Conservation (phyloP, 1,139 yeast species). For the Groenewaldozyma auringiensis region DNA sequence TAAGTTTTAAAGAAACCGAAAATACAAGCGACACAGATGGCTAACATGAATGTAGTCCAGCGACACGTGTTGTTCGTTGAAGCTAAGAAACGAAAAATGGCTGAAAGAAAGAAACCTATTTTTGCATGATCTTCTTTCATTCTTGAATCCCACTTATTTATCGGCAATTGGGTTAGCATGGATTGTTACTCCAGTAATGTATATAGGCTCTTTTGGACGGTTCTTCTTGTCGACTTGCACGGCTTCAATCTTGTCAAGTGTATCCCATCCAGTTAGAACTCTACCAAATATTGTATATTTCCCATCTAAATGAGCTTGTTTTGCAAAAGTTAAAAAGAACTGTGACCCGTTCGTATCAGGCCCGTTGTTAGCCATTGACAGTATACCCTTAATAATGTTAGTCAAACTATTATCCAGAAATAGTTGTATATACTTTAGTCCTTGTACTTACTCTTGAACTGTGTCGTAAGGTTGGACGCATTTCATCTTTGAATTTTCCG, state of each 20-base stretch:
- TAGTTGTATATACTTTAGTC: background rate
- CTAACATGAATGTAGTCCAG: slow-evolving; percentile 37
- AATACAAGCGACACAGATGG: slow-evolving; percentile 9
- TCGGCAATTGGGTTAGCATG: slow-evolving; percentile 36
- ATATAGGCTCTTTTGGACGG: slow-evolving; percentile 35
- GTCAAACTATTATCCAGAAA: background rate
- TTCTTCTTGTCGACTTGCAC: slow-evolving; percentile 35
- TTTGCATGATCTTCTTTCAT: slow-evolving; percentile 18
- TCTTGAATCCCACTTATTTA: no score
- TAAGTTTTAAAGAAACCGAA: slow-evolving; percentile 19
- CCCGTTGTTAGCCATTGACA: slow-evolving; percentile 42
- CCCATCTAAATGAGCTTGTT: slow-evolving; percentile 43
- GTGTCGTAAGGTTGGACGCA: slow-evolving; percentile 37
- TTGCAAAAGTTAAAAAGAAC: slow-evolving; percentile 37
- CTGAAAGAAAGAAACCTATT: slow-evolving; percentile 42
- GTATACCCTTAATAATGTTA: slow-evolving; percentile 29
- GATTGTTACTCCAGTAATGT: slow-evolving; percentile 35
- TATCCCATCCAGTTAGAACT: slow-evolving; percentile 35
- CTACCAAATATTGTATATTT: slow-evolving; percentile 53
- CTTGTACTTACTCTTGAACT: slow-evolving; percentile 33
- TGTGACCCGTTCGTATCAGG: slow-evolving; percentile 41
- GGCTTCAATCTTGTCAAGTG: slow-evolving; percentile 35
- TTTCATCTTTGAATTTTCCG: slow-evolving; percentile 44
- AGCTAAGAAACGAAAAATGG: slow-evolving; percentile 74
- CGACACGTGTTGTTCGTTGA: slow-evolving; percentile 86